Evolutionary conservation across 257 asterid genomes (phyloP).

Genomic region (Fraxinus americana): DNA sequence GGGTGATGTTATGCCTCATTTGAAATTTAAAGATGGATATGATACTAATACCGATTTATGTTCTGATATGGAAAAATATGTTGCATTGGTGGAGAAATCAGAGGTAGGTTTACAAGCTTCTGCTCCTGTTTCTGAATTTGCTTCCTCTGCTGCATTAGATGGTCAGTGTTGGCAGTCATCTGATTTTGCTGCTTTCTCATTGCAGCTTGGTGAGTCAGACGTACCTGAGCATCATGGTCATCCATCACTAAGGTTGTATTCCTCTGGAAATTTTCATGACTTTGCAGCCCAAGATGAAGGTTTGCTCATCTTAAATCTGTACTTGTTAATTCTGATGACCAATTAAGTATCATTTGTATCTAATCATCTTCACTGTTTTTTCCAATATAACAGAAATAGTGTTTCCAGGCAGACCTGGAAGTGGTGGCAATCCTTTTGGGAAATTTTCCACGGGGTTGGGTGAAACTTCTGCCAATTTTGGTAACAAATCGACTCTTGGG

Average conservation of each 20-base stretch:
- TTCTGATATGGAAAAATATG: constrained; percentile 49
- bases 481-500: constrained; percentile 37
- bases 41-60: constrained; percentile 38
- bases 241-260: constrained; percentile 45
- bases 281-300: constrained; percentile 78
- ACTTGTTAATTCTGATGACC: constrained; percentile 18
- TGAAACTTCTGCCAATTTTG: constrained; percentile 45
- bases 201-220: constrained; percentile 44
- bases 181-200: constrained; percentile 55
- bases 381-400: constrained; percentile 55
- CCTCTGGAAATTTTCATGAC: constrained; percentile 50
- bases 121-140: constrained; percentile 43
- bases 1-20: constrained; percentile 93
- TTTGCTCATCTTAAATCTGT: constrained; percentile 30
- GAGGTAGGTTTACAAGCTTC: constrained; percentile 48
- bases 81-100: constrained; percentile 43
- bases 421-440: constrained; percentile 59
- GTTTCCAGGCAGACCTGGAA: constrained; percentile 87
- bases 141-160: constrained; percentile 40
- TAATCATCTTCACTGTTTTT: constrained; percentile 21
- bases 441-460: constrained; percentile 42
- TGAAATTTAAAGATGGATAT: constrained; percentile 52
- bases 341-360: constrained; percentile 16
- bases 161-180: constrained; percentile 55
- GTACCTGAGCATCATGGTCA: constrained; percentile 50